Evolutionary conservation across 108 stramenopile genomes (phyloP), one percentile per base, ranked within the genome.

Genomic region (Cylindrotheca closterium): DNA sequence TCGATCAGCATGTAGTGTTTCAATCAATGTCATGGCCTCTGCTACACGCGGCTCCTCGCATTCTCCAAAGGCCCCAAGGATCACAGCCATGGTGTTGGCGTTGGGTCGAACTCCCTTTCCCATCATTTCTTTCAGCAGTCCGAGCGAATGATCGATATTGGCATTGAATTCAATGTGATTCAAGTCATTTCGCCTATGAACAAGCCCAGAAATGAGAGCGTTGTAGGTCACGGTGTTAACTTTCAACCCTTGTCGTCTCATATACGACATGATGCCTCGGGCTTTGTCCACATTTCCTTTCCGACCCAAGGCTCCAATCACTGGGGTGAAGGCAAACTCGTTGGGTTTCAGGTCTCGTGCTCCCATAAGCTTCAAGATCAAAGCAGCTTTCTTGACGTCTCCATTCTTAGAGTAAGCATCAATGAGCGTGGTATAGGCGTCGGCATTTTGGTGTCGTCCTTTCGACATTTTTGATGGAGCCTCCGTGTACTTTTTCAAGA

Each of bases 351-450:
- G 83, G 7, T 68, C 70, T 24, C 80, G 71, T 47, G 68, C 42
- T 55, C 68, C 73, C 91, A 93, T 93, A 1, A 63, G 54, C 55
- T 79, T 77, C 57, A 89, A 58, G 18, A 78, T 51, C 25, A 51
- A 47, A 18, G 82, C 24, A 2, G 86, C 82, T 31, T 86, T 81
- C 19, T 85, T 78, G 0, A 93, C 67, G 33, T 77, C 58, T 19
- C 76, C 78, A 55, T 68, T 59, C 45, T 89, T 89, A 42, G 82
- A 82, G 58, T 86, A 88, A 27, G 75, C 88, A 69, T 89, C 86
- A 24, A 93, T 42, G 17, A 88, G 63, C n/a, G 77, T 73, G 3
- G 91, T 93, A 60, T 93, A 93, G 0, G 91, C 91, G 71, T 93
- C 91, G 19, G 87, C 79, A 51, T 93, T 93, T 22, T 87, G 88